Base-by-base conservation (phyloP, 1,139 yeast genomes). In the Yamadazyma epiphylla region DNA sequence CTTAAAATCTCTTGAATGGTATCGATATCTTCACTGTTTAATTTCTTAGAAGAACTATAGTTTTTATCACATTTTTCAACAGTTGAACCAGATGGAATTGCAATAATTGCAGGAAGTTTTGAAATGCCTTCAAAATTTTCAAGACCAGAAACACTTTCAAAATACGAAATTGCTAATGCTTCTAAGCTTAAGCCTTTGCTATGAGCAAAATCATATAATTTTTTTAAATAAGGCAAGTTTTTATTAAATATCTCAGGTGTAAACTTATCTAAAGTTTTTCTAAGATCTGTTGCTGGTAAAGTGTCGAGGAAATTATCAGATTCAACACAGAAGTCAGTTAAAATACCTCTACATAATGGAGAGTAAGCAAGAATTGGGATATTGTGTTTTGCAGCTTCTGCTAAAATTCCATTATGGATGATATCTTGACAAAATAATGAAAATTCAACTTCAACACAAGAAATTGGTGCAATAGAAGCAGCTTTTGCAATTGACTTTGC, bases 301-400 rank as follows among this genome's bases (percentile, higher is more conserved):
- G 15, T 8, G 3, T 27, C 20, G 5, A 31, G 11, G 26, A 32
- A 32, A 19, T 59, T 59, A 4, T 58, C 44, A 9, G 65, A 48
- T 23, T 58, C 70, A 34, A 76, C 67, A n/a, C 60, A 43, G 28
- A 41, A 40, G 33, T 89, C 91, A 5, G 91, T 78, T 36, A 86
- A 66, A 35, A 77, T 55, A 1, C 95, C 95, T 45, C 84, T 67
- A 10, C 86, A 80, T 37, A 86, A 64, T 26, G 95, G 95, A 15
- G 94, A 80, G 57, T 86, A 86, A 19, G 88, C 85, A 38, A 83
- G 60, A 22, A 84, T 61, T 5, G 89, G 80, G 33, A 85, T 69
- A n/a, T 61, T 62, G 22, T 48, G 45, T 21, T 43, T 37, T 26
- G 48, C 43, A 12, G 66, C 51, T 35, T 77, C 79, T 11, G 65